These are phyloP conservation scores for Pseudogymnoascus sp. DNA, from an alignment of 2,329 filamentous ascomycete genomes.

Conservation along the genomic window DNA sequence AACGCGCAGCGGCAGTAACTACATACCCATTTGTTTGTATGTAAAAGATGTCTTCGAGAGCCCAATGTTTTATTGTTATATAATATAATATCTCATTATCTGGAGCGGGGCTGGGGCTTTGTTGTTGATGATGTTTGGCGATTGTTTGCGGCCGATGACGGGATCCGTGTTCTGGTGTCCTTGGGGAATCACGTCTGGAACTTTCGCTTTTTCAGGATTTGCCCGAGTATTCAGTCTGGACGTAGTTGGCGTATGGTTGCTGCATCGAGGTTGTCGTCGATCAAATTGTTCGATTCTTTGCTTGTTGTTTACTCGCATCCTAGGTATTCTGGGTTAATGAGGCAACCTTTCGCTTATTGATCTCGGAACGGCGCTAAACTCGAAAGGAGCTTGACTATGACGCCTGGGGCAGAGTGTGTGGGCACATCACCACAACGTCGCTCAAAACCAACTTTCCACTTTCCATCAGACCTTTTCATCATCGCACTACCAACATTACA, in stretches of 20 bases:
- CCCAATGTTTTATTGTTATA: slow-evolving; percentile 9
- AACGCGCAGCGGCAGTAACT: neutral
- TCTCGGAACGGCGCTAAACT: slow-evolving; percentile 10
- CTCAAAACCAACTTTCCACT: slow-evolving; percentile 7
- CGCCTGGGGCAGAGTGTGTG: slow-evolving; percentile 8
- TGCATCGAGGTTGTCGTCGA: slow-evolving; percentile 7
- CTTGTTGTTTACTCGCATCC: slow-evolving; percentile 12
- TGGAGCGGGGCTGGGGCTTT: slow-evolving; percentile 5
- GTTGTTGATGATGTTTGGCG: slow-evolving; percentile 12
- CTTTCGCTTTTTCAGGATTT: neutral
- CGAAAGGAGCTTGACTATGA: slow-evolving; percentile 7
- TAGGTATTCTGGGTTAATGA: slow-evolving; percentile 11
- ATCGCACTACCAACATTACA: slow-evolving; percentile 3
- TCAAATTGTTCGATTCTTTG: slow-evolving; percentile 10
- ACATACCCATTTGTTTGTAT: slow-evolving; percentile 8
- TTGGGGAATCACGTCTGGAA: slow-evolving; percentile 15
- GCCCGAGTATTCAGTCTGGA: neutral
- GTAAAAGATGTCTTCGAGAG: neutral
- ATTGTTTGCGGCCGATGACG: slow-evolving; percentile 11
- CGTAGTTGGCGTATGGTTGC: slow-evolving; percentile 1
- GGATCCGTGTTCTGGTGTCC: slow-evolving; percentile 13
- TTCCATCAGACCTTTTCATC: slow-evolving; percentile 7
- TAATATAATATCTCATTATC: slow-evolving; percentile 7
- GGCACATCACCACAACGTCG: slow-evolving; percentile 10
- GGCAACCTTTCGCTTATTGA: slow-evolving; percentile 13